Evolutionary conservation across 192 early-diverging fungal genomes (phyloP).

Genomic region (Funneliformis mosseae): DNA sequence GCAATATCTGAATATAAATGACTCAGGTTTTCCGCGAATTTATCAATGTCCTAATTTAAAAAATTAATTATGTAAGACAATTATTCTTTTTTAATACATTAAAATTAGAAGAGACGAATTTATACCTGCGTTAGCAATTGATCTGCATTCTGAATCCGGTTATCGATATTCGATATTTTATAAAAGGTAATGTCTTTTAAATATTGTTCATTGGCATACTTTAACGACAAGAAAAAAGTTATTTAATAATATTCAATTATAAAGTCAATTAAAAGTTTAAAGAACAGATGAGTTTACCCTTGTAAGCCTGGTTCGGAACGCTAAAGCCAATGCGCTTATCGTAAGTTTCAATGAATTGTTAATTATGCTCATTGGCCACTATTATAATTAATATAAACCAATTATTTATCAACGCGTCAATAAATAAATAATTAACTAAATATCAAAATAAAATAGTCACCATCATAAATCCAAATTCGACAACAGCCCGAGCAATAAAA

Average conservation of each 20-base stretch:
- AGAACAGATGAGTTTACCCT: conserved; percentile 37
- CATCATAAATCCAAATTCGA: conserved; percentile 72
- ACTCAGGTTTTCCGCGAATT: conserved; percentile 68
- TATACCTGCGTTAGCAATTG: conserved; percentile 61
- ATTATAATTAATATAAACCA: background rate
- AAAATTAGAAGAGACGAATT: background rate
- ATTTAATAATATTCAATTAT: background rate
- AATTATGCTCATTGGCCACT: conserved; percentile 68
- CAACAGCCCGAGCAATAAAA: conserved; percentile 62
- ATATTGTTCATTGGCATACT: conserved; percentile 70
- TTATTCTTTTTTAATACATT: background rate
- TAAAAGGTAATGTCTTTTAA: conserved; percentile 77
- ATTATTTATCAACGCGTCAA: background rate
- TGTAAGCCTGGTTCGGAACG: conserved; percentile 62
- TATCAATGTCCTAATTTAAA: conserved; percentile 61
- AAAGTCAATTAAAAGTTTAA: background rate
- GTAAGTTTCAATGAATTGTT: conserved; percentile 65
- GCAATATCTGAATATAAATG: conserved; percentile 76
- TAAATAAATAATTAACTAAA: background rate
- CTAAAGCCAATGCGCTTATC: conserved; percentile 56
- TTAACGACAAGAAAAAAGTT: background rate
- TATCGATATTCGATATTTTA: conserved; percentile 81
- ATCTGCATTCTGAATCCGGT: conserved; percentile 74
- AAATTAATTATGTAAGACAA: background rate
- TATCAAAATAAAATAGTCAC: conserved; percentile 34